phyloP scores from a whole-genome alignment of 2,329 filamentous ascomycete genomes.

The Rhexocercosporidium sp. region DNA sequence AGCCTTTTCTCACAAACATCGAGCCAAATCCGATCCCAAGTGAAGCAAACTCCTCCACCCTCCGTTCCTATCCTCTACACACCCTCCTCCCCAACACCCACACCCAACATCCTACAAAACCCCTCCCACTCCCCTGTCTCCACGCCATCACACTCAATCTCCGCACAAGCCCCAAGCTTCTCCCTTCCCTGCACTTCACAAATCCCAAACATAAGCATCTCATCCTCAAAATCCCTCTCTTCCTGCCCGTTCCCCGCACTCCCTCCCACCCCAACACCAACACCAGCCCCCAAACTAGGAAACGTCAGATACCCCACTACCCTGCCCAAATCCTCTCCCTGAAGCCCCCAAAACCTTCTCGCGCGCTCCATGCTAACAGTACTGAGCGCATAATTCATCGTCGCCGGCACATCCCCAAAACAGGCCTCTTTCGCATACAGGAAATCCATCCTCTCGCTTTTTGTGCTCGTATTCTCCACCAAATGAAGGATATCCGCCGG shows the following conservation, averaged over 20 bases:
- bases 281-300: slow-evolving; percentile 9
- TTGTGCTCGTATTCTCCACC: slow-evolving; percentile 38
- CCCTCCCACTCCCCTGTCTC: slow-evolving; percentile 25
- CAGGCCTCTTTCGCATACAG: slow-evolving; percentile 32
- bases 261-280: neutral
- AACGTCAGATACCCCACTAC: slow-evolving; percentile 14
- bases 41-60: neutral
- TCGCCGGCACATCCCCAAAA: slow-evolving; percentile 37
- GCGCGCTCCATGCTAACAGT: slow-evolving; percentile 25
- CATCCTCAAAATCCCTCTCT: slow-evolving; percentile 23
- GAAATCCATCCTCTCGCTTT: slow-evolving; percentile 36
- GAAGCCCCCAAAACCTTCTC: slow-evolving; percentile 19
- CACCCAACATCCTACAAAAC: slow-evolving; percentile 13
- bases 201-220: slow-evolving; percentile 26
- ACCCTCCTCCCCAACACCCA: neutral
- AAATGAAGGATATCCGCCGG: slow-evolving; percentile 39
- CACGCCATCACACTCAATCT: slow-evolving; percentile 22
- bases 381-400: slow-evolving; percentile 34
- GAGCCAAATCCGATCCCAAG: too few relatives aligned
- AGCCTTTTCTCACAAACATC: too few relatives aligned
- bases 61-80: neutral
- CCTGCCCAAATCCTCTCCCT: neutral
- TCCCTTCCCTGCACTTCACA: slow-evolving; percentile 16
- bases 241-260: neutral
- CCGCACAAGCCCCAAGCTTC: neutral